These are phyloP conservation scores for Sporothrix pallida DNA, from an alignment of 2,329 filamentous ascomycete genomes.

Conservation along the genomic window DNA sequence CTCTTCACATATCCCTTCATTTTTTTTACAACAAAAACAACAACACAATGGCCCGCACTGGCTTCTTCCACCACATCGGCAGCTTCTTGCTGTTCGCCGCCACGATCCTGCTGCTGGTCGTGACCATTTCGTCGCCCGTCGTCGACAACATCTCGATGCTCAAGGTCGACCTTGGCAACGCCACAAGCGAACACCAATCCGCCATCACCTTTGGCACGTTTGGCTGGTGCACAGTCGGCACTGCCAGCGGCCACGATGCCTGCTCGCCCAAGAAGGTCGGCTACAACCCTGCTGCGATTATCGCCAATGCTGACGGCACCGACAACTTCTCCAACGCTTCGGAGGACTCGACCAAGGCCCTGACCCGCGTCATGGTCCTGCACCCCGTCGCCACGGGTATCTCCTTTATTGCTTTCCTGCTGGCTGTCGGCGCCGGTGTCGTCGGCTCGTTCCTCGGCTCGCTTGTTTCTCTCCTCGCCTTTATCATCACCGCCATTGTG, in stretches of 20 bases:
- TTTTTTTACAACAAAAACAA: neutral
- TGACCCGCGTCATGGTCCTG: slow-evolving; percentile 66
- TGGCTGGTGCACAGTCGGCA: slow-evolving; percentile 57
- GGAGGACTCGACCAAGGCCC: slow-evolving; percentile 40
- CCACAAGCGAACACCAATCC: slow-evolving; percentile 43
- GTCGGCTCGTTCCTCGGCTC: slow-evolving; percentile 59
- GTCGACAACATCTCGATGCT: slow-evolving; percentile 61
- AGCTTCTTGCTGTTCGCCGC: slow-evolving; percentile 62
- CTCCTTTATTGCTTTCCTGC: slow-evolving; percentile 63
- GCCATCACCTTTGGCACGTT: slow-evolving; percentile 63
- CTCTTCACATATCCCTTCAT: neutral
- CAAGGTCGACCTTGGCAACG: slow-evolving; percentile 55
- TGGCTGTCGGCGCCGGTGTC: slow-evolving; percentile 58
- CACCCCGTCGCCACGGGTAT: slow-evolving; percentile 65
- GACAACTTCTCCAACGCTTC: slow-evolving; percentile 53
- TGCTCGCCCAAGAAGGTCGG: slow-evolving; percentile 59
- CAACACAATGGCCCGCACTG: slow-evolving; percentile 53
- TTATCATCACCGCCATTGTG: slow-evolving; percentile 55
- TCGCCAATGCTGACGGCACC: slow-evolving; percentile 48
- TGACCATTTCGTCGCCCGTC: slow-evolving; percentile 64
- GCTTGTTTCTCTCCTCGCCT: slow-evolving; percentile 56
- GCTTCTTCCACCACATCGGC: slow-evolving; percentile 62
- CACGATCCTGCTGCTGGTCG: slow-evolving; percentile 62
- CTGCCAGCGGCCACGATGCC: slow-evolving; percentile 37
- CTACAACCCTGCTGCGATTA: slow-evolving; percentile 59